A percentile compares a stretch with the other conserved stretches of the same genome.
These are phyloP conservation scores for Suillus hirtellus DNA, from an alignment of 768 basidiomycete genomes.

Conservation along the genomic window DNA sequence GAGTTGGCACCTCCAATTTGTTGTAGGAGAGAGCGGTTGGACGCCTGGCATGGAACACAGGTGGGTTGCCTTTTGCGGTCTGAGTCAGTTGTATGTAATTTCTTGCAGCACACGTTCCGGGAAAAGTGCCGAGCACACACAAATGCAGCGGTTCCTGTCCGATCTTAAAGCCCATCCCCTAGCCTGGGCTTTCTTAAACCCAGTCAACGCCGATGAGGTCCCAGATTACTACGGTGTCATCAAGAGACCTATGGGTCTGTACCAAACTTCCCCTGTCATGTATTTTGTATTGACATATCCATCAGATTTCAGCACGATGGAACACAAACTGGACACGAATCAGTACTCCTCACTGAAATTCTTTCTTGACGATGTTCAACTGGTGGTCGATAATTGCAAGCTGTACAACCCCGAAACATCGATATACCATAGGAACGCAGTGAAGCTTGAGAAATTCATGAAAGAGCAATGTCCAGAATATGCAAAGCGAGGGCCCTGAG, in stretches of 20 bases:
- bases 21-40: conserved; percentile 88
- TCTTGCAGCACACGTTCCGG: conserved; percentile 40
- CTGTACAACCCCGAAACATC: conserved; percentile 82
- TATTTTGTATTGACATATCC: conserved; percentile 6
- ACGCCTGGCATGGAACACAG: conserved; percentile 74
- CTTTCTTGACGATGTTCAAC: conserved; percentile 77
- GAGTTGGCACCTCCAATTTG: conserved; percentile 6
- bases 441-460: conserved; percentile 78
- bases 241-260: conserved; percentile 88
- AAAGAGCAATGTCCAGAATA: conserved; percentile 47
- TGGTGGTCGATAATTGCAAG: conserved; percentile 89
- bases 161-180: conserved; percentile 76
- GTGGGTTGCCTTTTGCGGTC: conserved; percentile 42
- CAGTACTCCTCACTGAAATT: conserved; percentile 73
- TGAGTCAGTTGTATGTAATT: conserved; percentile 13
- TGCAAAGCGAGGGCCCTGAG: conserved; percentile 17
- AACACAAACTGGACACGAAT: conserved; percentile 85
- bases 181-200: conserved; percentile 85
- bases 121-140: conserved; percentile 58
- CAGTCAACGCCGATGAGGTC: conserved; percentile 80
- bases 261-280: background rate
- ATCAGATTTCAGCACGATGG: conserved; percentile 85
- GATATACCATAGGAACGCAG: conserved; percentile 83
- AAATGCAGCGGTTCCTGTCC: conserved; percentile 75
- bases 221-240: conserved; percentile 90